Evolutionary conservation across 257 asterid species (phyloP).

Genomic region (Apocynum venetum): DNA sequence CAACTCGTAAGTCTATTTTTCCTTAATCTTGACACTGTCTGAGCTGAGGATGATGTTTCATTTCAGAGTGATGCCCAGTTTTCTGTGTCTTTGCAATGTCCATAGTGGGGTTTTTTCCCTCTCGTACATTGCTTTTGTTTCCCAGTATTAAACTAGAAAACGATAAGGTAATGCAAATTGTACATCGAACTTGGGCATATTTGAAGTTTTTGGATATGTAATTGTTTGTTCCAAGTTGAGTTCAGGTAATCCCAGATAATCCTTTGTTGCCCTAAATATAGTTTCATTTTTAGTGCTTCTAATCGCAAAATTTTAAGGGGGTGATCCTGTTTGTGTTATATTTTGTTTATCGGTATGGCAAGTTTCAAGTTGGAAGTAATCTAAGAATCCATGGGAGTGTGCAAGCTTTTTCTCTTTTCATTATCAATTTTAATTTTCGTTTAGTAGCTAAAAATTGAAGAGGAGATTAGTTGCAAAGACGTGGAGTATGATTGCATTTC

Average conservation of each 20-base stretch:
- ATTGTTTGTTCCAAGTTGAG: background rate
- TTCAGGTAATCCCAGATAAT: background rate
- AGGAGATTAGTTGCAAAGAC: background rate
- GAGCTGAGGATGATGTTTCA: background rate
- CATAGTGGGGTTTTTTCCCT: background rate
- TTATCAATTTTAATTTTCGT: too few species aligned
- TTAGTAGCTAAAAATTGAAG: background rate
- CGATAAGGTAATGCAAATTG: background rate
- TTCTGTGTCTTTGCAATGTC: background rate
- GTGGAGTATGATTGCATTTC: background rate
- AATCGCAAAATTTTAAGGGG: background rate
- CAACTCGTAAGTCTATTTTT: slow-evolving; percentile 36
- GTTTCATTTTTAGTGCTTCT: background rate
- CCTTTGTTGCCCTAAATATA: background rate
- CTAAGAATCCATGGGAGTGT: background rate
- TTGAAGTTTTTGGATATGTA: background rate
- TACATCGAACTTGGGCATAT: background rate
- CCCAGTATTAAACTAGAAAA: background rate
- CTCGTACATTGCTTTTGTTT: background rate
- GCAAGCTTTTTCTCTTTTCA: background rate
- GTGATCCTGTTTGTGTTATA: background rate
- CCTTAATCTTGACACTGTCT: background rate
- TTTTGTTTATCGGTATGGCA: background rate
- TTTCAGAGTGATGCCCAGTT: background rate
- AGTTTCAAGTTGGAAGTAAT: background rate